phyloP scores from a whole-genome alignment of 108 stramenopile genomes.

The Discostella pseudostelligera region DNA sequence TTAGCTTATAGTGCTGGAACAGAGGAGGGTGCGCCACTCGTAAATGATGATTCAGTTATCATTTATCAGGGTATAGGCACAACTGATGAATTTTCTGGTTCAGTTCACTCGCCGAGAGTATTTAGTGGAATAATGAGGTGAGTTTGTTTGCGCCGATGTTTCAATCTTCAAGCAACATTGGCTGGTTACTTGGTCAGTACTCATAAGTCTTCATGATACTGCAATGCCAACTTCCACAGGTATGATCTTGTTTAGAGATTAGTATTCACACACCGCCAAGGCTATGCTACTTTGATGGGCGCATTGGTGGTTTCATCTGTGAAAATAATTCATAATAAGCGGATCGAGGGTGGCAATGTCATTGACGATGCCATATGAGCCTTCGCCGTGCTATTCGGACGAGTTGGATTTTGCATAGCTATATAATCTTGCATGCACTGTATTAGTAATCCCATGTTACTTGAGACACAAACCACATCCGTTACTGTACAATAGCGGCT shows the following conservation, averaged over 20 bases:
- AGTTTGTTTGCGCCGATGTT: not conserved
- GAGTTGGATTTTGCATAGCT: too few relatives aligned
- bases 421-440: too few relatives aligned
- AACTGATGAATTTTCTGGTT: slow-evolving; percentile 8
- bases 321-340: too few relatives aligned
- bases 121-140: slow-evolving; percentile 13
- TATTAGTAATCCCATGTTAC: too few relatives aligned
- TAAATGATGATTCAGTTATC: slow-evolving; percentile 6
- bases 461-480: too few relatives aligned
- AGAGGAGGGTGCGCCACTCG: slow-evolving; percentile 3
- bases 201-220: too few relatives aligned
- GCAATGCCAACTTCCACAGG: not conserved
- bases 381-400: too few relatives aligned
- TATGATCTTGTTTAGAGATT: not conserved
- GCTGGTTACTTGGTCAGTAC: not conserved
- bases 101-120: slow-evolving; percentile 11
- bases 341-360: too few relatives aligned
- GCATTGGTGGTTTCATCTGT: not conserved
- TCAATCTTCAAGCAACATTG: not conserved
- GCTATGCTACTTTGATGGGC: not conserved
- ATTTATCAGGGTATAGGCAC: slow-evolving; percentile 23
- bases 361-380: too few relatives aligned
- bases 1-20: slow-evolving; percentile 16
- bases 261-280: too few relatives aligned
- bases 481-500: too few relatives aligned